phyloP scores from a whole-genome alignment of 257 asterid species.

The Solanum verrucosum region DNA sequence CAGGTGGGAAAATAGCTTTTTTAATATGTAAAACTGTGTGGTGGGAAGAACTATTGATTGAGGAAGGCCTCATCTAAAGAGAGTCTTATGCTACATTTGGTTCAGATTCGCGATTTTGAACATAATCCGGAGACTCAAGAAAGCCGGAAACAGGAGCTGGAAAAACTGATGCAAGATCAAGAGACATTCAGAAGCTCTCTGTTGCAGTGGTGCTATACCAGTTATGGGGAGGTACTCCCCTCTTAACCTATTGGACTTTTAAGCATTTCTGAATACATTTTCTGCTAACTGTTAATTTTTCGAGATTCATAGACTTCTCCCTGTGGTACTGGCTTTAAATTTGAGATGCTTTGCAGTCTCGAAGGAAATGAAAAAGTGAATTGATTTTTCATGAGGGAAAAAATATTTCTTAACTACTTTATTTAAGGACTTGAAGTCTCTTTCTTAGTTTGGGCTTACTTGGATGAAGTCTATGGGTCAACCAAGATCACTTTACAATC shows the following conservation, averaged over 20 bases:
- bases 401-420: neutral
- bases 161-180: conserved; percentile 66
- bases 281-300: neutral
- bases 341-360: neutral
- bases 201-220: conserved; percentile 74
- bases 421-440: neutral
- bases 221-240: conserved; percentile 73
- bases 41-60: neutral
- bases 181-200: conserved; percentile 65
- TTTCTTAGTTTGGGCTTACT: neutral
- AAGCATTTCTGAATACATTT: neutral
- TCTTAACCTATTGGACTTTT: neutral
- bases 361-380: neutral
- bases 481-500: neutral
- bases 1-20: neutral
- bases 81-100: conserved; percentile 14
- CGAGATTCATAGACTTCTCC: neutral
- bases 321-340: neutral
- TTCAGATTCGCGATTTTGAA: conserved; percentile 78
- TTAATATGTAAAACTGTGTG: neutral
- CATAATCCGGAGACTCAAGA: conserved; percentile 58
- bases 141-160: conserved; percentile 62
- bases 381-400: neutral
- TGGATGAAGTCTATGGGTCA: neutral
- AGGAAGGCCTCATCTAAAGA: neutral